These are phyloP conservation scores for Fusarium zealandicum DNA, from an alignment of 2,329 filamentous ascomycete species.

Conservation along the genomic window DNA sequence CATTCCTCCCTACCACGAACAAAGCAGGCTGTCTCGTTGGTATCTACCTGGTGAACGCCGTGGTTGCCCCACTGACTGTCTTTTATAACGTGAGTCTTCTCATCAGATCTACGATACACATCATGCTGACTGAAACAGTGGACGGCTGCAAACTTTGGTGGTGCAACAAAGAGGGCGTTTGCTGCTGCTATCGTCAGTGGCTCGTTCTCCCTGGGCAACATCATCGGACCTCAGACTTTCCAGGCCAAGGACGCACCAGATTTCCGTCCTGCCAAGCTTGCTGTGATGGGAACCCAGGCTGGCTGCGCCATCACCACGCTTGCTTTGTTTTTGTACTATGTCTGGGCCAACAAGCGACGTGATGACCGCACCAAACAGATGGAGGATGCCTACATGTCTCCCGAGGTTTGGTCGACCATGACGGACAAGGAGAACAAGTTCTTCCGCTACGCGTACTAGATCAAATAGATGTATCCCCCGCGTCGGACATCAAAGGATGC, in stretches of 20 bases:
- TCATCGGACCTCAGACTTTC: slow-evolving; percentile 65
- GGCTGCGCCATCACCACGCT: slow-evolving; percentile 53
- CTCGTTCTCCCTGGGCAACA: slow-evolving; percentile 61
- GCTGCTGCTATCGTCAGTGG: slow-evolving; percentile 58
- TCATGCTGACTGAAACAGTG: slow-evolving; percentile 43
- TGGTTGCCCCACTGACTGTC: slow-evolving; percentile 54
- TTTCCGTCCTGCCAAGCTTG: slow-evolving; percentile 61
- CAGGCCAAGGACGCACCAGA: slow-evolving; percentile 58
- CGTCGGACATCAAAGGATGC: too few relatives aligned
- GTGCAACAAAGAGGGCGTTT: slow-evolving; percentile 60
- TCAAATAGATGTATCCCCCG: not conserved
- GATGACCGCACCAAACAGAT: slow-evolving; percentile 41
- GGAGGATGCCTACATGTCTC: slow-evolving; percentile 52
- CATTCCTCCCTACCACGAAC: slow-evolving; percentile 56
- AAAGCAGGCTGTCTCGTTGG: slow-evolving; percentile 56
- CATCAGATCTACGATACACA: rapidly evolving
- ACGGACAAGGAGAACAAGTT: slow-evolving; percentile 65
- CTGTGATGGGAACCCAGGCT: slow-evolving; percentile 60
- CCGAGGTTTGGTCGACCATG: slow-evolving; percentile 56
- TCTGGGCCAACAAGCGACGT: slow-evolving; percentile 55
- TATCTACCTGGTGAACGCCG: slow-evolving; percentile 60
- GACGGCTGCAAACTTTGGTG: slow-evolving; percentile 59
- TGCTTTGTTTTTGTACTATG: slow-evolving; percentile 58
- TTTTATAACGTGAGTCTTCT: slow-evolving; percentile 52
- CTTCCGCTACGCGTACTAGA: slow-evolving; percentile 60